Percentiles rank a stretch among this genome's conserved stretches.
phyloP scores from a whole-genome alignment of 2,329 filamentous ascomycete species.

The Fusarium subtropicale region DNA sequence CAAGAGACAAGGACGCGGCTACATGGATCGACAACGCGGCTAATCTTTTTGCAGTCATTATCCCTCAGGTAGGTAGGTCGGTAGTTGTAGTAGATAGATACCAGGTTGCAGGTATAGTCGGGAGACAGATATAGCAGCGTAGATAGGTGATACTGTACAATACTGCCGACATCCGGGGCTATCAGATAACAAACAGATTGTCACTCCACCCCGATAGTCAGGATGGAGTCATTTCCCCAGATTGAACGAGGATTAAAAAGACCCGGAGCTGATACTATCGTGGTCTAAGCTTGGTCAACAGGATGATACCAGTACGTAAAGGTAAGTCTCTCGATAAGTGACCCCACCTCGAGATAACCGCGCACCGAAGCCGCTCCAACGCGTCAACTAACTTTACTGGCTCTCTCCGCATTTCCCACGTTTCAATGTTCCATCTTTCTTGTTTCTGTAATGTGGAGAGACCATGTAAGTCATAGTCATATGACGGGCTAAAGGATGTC shows the following conservation, averaged over 20 bases:
- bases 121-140: neutral
- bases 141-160: neutral
- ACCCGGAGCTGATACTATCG: slow-evolving; percentile 1
- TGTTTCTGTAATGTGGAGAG: slow-evolving; percentile 4
- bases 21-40: slow-evolving; percentile 20
- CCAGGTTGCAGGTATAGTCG: too few relatives aligned
- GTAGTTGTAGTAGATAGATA: neutral
- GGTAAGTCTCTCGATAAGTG: slow-evolving; percentile 28
- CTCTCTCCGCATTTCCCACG: neutral
- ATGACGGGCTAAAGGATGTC: neutral
- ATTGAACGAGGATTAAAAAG: neutral
- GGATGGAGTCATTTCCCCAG: slow-evolving; percentile 24
- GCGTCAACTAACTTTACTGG: slow-evolving; percentile 32
- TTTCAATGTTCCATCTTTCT: neutral
- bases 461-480: neutral
- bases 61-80: neutral
- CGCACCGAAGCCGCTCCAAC: slow-evolving; percentile 32
- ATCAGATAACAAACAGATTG: slow-evolving; percentile 2
- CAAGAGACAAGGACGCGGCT: slow-evolving; percentile 18
- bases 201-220: slow-evolving; percentile 18
- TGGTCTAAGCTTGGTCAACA: neutral
- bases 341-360: slow-evolving; percentile 38
- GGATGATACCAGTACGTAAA: slow-evolving; percentile 27
- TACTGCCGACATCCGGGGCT: slow-evolving; percentile 3
- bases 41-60: neutral